A percentile compares a stretch with the other conserved stretches of the same genome.
Conservation (phyloP, 164 flowering plant genomes). For the Sextonia rubra region DNA sequence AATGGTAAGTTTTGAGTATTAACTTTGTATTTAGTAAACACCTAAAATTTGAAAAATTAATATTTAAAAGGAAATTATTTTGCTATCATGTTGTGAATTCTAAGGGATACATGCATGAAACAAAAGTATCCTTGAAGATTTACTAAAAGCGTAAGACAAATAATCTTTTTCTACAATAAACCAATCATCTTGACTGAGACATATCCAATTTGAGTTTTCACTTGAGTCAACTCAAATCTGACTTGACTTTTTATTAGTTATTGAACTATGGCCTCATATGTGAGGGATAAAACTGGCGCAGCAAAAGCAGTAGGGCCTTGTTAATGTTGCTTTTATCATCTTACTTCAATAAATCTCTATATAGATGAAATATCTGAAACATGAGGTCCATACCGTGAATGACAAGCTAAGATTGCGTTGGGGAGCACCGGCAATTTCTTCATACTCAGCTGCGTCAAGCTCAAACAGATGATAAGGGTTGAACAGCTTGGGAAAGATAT, state of each 20-base stretch:
- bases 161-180: no score
- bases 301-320: background rate
- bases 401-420: slow-evolving; percentile 29
- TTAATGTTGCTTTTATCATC: background rate
- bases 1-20: no score
- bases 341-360: background rate
- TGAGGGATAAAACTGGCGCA: background rate
- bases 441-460: slow-evolving; percentile 82
- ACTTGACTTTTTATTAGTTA: background rate
- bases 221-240: background rate
- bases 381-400: slow-evolving; percentile 24
- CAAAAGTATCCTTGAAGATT: no score
- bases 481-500: slow-evolving; percentile 65
- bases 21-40: no score
- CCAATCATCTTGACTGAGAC: no score
- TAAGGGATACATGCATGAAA: no score
- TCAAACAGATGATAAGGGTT: slow-evolving; percentile 46
- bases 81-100: no score
- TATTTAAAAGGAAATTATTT: no score
- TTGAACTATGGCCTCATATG: background rate
- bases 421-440: slow-evolving; percentile 59
- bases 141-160: no score
- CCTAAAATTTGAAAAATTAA: no score
- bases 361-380: background rate
- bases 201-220: no score